Conservation (phyloP, 2,329 filamentous ascomycete genomes). For the Xylaria sp. region DNA sequence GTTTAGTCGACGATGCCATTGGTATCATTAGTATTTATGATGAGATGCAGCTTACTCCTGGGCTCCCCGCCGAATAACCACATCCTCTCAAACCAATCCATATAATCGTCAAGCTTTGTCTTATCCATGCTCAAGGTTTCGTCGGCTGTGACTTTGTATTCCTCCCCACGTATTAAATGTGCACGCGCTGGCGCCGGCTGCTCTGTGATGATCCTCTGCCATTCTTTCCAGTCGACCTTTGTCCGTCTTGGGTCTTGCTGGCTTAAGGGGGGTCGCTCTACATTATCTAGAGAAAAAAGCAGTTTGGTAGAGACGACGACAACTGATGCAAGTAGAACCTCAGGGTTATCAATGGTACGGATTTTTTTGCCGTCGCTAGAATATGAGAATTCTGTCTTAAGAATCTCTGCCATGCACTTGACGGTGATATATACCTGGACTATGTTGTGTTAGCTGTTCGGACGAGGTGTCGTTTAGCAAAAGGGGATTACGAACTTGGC, state of each 20-base stretch:
- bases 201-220: slow-evolving; percentile 65
- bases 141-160: slow-evolving; percentile 46
- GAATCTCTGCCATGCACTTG: slow-evolving; percentile 62
- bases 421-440: slow-evolving; percentile 72
- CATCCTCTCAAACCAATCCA: slow-evolving; percentile 80
- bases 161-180: slow-evolving; percentile 43
- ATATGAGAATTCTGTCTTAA: slow-evolving; percentile 67
- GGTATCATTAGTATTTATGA: background rate
- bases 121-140: slow-evolving; percentile 60
- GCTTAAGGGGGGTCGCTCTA: slow-evolving; percentile 60
- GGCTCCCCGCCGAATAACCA: slow-evolving; percentile 62
- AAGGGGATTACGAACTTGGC: slow-evolving; percentile 63
- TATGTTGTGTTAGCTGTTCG: slow-evolving; percentile 51
- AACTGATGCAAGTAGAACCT: slow-evolving; percentile 76
- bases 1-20: background rate
- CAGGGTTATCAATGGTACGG: slow-evolving; percentile 71
- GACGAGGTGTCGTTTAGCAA: background rate
- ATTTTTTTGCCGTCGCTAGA: slow-evolving; percentile 57
- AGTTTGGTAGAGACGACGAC: slow-evolving; percentile 82
- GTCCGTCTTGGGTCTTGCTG: slow-evolving; percentile 66
- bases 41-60: slow-evolving; percentile 47
- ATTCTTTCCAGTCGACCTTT: slow-evolving; percentile 77
- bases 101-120: slow-evolving; percentile 75
- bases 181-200: slow-evolving; percentile 35
- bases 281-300: slow-evolving; percentile 76